Evolutionary conservation across 2,329 filamentous ascomycete genomes (phyloP).

Genomic region (Ceratocystis destructans): DNA sequence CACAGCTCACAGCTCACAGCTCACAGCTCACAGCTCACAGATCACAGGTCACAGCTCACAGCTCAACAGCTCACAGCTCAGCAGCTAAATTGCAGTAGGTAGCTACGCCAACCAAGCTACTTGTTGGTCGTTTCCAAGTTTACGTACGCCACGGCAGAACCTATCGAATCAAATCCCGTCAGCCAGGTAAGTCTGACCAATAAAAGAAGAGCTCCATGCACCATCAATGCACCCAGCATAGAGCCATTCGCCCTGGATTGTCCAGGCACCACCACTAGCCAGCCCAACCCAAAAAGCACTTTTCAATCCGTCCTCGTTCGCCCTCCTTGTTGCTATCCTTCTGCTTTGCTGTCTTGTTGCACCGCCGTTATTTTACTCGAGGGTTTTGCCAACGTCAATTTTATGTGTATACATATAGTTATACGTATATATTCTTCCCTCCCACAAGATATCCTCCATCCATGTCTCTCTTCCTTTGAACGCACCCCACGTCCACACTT

Average conservation of each 20-base stretch:
- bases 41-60: no score
- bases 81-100: neutral
- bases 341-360: neutral
- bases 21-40: no score
- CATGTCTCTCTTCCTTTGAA: constrained; percentile 3
- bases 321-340: neutral
- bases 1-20: no score
- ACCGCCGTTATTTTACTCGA: no score
- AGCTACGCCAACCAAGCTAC: neutral
- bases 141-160: neutral
- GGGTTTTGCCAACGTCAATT: neutral
- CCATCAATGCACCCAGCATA: neutral
- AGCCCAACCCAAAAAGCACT: neutral
- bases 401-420: neutral
- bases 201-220: neutral
- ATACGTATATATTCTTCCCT: neutral
- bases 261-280: neutral
- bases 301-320: neutral
- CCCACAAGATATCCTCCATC: neutral
- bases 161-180: neutral
- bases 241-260: neutral
- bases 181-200: neutral
- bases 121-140: neutral
- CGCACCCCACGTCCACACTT: neutral
- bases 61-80: no score